Conservation (phyloP, 148 eudicot genomes). For the Vaccinium corymbosum region DNA sequence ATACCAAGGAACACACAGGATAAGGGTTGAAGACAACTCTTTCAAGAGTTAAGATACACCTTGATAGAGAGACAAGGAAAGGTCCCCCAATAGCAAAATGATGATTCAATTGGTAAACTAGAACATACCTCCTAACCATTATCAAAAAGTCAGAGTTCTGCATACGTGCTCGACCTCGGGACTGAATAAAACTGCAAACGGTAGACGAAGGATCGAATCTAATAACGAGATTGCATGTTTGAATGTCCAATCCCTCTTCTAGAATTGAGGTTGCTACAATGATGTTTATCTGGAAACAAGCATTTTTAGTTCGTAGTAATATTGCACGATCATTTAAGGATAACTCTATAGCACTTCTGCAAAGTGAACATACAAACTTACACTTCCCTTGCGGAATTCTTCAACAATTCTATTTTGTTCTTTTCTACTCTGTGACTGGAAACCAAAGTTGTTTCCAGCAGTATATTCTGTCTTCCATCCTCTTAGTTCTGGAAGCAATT, state of each 20-base stretch:
- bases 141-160: conserved; percentile 15
- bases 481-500: conserved; percentile 39
- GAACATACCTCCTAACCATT: conserved; percentile 59
- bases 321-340: not conserved
- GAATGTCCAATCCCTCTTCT: conserved; percentile 70
- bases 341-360: not conserved
- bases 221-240: conserved; percentile 62
- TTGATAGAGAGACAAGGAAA: not conserved
- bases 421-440: conserved; percentile 62
- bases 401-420: conserved; percentile 38
- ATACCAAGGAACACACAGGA: not conserved
- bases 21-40: not conserved
- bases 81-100: not conserved
- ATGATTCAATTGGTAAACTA: not conserved
- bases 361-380: not conserved
- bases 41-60: not conserved
- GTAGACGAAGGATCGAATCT: conserved; percentile 62
- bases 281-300: conserved; percentile 56
- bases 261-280: conserved; percentile 88
- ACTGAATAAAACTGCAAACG: conserved; percentile 51
- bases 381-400: conserved; percentile 10
- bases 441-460: conserved; percentile 51
- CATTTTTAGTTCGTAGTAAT: not conserved
- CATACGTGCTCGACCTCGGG: conserved; percentile 18
- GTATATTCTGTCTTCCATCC: conserved; percentile 72